Evolutionary conservation across 2,329 filamentous ascomycete species (phyloP).

Genomic region (Scolecobasidium constrictum): DNA sequence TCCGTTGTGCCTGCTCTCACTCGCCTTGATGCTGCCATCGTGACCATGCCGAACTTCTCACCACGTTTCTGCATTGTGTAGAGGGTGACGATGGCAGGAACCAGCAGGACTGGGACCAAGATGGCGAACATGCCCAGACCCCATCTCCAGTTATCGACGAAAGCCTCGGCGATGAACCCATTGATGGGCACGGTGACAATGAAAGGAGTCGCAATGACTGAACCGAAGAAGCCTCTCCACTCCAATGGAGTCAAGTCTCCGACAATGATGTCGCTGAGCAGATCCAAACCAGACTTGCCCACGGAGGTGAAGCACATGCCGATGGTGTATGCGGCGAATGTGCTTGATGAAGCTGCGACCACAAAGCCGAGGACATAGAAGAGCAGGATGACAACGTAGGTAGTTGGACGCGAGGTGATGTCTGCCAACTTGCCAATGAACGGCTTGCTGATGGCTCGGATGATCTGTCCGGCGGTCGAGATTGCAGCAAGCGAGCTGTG

Average conservation of each 20-base stretch:
- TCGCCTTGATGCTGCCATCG: conserved; percentile 11
- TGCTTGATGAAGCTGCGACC: conserved; percentile 12
- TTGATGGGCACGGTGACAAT: conserved; percentile 30
- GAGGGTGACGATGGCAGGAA: conserved; percentile 18
- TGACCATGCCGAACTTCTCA: conserved; percentile 15
- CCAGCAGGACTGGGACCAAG: conserved; percentile 15
- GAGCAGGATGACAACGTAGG: conserved; percentile 28
- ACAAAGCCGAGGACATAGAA: conserved; percentile 18
- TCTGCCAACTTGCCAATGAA: conserved; percentile 17
- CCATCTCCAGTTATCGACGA: conserved; percentile 23
- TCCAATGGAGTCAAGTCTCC: conserved; percentile 19
- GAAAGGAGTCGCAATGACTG: conserved; percentile 19
- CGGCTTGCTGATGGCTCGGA: conserved; percentile 16
- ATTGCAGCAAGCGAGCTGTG: conserved; percentile 14
- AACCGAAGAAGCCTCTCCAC: conserved; percentile 20
- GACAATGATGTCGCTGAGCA: conserved; percentile 20
- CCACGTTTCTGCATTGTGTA: conserved; percentile 16
- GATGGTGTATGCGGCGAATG: conserved; percentile 16
- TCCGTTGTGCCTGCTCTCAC: neutral
- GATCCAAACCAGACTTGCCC: conserved; percentile 19
- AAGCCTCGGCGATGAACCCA: conserved; percentile 31
- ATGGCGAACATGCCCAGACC: conserved; percentile 19
- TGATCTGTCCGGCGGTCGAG: conserved; percentile 15
- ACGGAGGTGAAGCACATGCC: conserved; percentile 18
- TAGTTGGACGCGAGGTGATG: conserved; percentile 18